A percentile compares a stretch with the other conserved stretches of the same genome.
These are phyloP conservation scores for Pyrenopolyporus hunteri DNA, from an alignment of 495 filamentous ascomycete genomes.

Conservation along the genomic window DNA sequence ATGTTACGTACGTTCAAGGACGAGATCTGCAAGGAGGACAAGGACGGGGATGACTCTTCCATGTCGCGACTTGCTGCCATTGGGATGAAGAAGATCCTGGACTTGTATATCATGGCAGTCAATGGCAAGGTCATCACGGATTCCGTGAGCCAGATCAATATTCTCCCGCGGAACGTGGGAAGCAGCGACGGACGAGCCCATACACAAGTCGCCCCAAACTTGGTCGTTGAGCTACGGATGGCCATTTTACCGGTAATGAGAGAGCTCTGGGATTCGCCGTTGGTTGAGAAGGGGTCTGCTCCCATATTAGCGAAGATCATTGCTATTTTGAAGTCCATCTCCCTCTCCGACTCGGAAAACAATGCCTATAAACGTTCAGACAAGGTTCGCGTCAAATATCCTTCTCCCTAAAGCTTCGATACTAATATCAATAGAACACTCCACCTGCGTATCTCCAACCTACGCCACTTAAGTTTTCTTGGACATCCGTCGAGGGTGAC, in stretches of 20 bases:
- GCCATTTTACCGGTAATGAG: constrained; percentile 78
- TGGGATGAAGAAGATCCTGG: constrained; percentile 83
- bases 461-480: constrained; percentile 44
- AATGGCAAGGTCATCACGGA: constrained; percentile 80
- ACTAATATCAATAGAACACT: constrained; percentile 33
- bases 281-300: constrained; percentile 78
- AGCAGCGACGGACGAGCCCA: constrained; percentile 61
- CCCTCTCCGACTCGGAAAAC: constrained; percentile 76
- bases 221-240: constrained; percentile 86
- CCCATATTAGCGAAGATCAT: constrained; percentile 79
- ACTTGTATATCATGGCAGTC: constrained; percentile 76
- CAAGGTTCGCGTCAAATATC: constrained; percentile 41
- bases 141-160: constrained; percentile 66
- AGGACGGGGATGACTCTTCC: constrained; percentile 42
- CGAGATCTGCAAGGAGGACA: constrained; percentile 58
- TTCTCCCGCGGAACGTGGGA: constrained; percentile 59
- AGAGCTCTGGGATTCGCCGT: constrained; percentile 80
- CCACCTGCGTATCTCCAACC: constrained; percentile 47
- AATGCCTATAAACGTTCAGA: constrained; percentile 67
- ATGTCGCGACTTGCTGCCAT: constrained; percentile 49
- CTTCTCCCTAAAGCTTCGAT: neutral
- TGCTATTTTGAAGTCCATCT: constrained; percentile 79
- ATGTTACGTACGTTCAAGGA: constrained; percentile 76
- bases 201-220: constrained; percentile 73
- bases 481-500: constrained; percentile 35